Percentiles rank a stretch among this genome's conserved stretches.
Conservation (phyloP, 805 yeast species). For the Clavispora carvajalis region DNA sequence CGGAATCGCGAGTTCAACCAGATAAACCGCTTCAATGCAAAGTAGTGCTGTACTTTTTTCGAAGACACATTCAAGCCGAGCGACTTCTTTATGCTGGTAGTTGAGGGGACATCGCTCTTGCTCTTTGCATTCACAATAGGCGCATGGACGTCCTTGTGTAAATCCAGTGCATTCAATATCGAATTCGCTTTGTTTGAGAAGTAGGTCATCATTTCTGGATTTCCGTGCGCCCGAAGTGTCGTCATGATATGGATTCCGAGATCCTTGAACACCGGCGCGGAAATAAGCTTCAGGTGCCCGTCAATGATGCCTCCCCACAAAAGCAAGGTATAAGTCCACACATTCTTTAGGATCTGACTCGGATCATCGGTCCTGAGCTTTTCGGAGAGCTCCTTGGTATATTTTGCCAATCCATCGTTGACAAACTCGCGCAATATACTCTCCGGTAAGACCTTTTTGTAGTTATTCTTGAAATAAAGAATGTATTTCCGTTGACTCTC, state of each 20-base stretch:
- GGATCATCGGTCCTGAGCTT: neutral
- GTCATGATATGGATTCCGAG: conserved; percentile 1
- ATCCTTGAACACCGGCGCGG: conserved; percentile 3
- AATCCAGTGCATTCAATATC: conserved; percentile 3
- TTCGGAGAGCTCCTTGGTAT: conserved; percentile 8
- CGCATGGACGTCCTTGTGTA: neutral
- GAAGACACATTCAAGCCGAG: conserved; percentile 4
- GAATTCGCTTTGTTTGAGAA: conserved; percentile 6
- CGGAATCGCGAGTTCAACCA: conserved; percentile 25
- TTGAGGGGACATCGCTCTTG: neutral
- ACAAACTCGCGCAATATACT: conserved; percentile 8
- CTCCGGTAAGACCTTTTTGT: neutral
- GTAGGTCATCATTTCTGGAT: conserved; percentile 3
- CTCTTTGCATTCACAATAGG: neutral
- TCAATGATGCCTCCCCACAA: conserved; percentile 13
- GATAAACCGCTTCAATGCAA: conserved; percentile 19
- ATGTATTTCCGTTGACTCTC: conserved; percentile 13
- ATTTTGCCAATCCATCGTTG: conserved; percentile 10
- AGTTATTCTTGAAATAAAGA: conserved; percentile 6
- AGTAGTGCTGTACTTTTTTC: conserved; percentile 12
- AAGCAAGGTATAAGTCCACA: conserved; percentile 9
- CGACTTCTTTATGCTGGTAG: neutral
- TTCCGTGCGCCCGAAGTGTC: neutral
- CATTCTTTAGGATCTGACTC: neutral
- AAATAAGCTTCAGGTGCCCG: neutral